These are phyloP conservation scores for Russula foetens DNA, from an alignment of 768 basidiomycete genomes.

Conservation along the genomic window DNA sequence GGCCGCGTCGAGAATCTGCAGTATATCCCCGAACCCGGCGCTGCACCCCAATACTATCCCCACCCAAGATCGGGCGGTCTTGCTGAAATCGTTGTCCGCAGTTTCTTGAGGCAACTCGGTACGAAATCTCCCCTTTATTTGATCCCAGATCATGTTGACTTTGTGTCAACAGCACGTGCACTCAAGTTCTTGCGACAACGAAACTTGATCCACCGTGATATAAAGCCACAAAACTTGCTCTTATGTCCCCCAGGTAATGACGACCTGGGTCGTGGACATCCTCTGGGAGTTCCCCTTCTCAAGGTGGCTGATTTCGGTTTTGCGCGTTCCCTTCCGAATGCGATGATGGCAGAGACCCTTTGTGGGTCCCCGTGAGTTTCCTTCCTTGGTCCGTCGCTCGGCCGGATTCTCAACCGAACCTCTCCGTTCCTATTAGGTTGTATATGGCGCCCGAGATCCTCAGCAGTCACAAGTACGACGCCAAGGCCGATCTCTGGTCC, in stretches of 20 bases:
- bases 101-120: conserved; percentile 89
- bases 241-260: conserved; percentile 73
- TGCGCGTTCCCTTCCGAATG: conserved; percentile 82
- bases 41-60: conserved; percentile 75
- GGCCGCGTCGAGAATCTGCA: conserved; percentile 86
- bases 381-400: no score
- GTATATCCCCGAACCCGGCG: conserved; percentile 61
- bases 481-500: conserved; percentile 96
- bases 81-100: conserved; percentile 83
- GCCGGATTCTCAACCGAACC: neutral
- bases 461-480: conserved; percentile 95
- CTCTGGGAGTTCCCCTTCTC: conserved; percentile 85
- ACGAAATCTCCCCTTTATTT: conserved; percentile 23
- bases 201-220: conserved; percentile 92
- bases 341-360: conserved; percentile 94
- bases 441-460: conserved; percentile 99
- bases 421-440: conserved; percentile 39
- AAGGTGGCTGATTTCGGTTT: conserved; percentile 99
- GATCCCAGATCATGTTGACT: neutral
- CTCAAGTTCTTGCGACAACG: conserved; percentile 85
- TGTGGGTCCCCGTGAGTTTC: conserved; percentile 88
- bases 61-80: conserved; percentile 89
- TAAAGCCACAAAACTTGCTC: conserved; percentile 97
- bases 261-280: conserved; percentile 82
- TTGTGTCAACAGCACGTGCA: conserved; percentile 61